Conservation (phyloP, 352 stramenopile genomes). For the Pythium chondricola region DNA sequence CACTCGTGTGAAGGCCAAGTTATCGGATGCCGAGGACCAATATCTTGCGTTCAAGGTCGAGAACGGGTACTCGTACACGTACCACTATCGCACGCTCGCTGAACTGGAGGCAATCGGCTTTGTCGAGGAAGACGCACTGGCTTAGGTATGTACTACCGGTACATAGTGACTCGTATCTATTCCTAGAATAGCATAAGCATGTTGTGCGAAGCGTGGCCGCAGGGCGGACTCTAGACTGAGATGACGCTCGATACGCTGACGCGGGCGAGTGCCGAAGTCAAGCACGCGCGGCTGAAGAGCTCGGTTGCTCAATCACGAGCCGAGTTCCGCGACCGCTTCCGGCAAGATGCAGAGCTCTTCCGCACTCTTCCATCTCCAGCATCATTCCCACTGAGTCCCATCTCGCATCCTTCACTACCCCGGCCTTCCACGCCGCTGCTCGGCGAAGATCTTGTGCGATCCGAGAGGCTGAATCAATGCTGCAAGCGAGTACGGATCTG, state of each 20-base stretch:
- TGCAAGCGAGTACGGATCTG: conserved; percentile 75
- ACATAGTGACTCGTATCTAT: no score
- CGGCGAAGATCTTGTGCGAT: conserved; percentile 44
- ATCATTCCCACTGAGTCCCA: conserved; percentile 4
- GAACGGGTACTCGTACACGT: conserved; percentile 59
- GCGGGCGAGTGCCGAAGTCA: conserved; percentile 43
- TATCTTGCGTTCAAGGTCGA: conserved; percentile 62
- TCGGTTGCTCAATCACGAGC: conserved; percentile 37
- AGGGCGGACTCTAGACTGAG: no score
- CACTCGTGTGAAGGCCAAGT: conserved; percentile 57
- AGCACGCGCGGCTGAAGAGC: conserved; percentile 47
- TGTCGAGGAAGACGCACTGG: conserved; percentile 6
- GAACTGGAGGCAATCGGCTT: conserved; percentile 27
- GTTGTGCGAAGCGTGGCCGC: no score
- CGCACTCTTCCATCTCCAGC: conserved; percentile 20
- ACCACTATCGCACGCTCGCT: conserved; percentile 28
- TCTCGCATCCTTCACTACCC: background rate
- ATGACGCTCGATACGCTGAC: conserved; percentile 73
- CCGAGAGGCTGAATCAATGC: conserved; percentile 54
- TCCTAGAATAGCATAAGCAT: background rate
- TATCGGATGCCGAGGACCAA: conserved; percentile 25
- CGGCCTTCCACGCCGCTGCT: background rate
- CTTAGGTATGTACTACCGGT: no score
- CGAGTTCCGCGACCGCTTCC: conserved; percentile 46
- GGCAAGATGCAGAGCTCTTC: conserved; percentile 43